Evolutionary conservation across 257 asterid species (phyloP).

Genomic region (Lavandula angustifolia): DNA sequence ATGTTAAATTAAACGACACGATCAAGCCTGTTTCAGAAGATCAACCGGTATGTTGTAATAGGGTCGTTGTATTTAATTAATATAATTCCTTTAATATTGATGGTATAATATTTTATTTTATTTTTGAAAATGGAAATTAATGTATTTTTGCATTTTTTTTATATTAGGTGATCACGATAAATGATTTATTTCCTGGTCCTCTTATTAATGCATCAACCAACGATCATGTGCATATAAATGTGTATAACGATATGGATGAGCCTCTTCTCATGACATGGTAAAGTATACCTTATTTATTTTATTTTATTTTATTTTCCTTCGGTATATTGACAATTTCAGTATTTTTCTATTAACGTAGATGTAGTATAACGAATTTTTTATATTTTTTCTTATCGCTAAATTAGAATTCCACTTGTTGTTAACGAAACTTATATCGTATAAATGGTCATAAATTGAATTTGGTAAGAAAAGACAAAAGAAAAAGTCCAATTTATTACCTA

Average conservation of each 20-base stretch:
- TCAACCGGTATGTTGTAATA: conserved; percentile 43
- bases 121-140: neutral
- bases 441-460: too few relatives aligned
- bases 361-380: too few relatives aligned
- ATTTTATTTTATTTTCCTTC: neutral
- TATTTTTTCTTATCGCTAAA: too few relatives aligned
- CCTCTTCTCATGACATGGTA: conserved; percentile 82
- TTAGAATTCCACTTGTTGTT: too few relatives aligned
- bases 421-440: too few relatives aligned
- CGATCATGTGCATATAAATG: conserved; percentile 58
- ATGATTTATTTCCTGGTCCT: conserved; percentile 81
- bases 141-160: neutral
- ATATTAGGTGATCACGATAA: conserved; percentile 65
- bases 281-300: neutral
- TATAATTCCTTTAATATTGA: too few relatives aligned
- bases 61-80: too few relatives aligned
- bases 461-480: too few relatives aligned
- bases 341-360: too few relatives aligned
- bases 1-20: conserved; percentile 38
- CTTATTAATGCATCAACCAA: conserved; percentile 61
- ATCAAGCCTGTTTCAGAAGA: conserved; percentile 42
- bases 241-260: conserved; percentile 64
- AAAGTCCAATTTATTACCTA: too few relatives aligned
- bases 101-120: too few relatives aligned
- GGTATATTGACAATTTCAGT: too few relatives aligned